A percentile compares a stretch with the other conserved stretches of the same genome.
Evolutionary conservation across 1,284 basidiomycete species (phyloP).

Genomic region (Apiotrichum siamense): DNA sequence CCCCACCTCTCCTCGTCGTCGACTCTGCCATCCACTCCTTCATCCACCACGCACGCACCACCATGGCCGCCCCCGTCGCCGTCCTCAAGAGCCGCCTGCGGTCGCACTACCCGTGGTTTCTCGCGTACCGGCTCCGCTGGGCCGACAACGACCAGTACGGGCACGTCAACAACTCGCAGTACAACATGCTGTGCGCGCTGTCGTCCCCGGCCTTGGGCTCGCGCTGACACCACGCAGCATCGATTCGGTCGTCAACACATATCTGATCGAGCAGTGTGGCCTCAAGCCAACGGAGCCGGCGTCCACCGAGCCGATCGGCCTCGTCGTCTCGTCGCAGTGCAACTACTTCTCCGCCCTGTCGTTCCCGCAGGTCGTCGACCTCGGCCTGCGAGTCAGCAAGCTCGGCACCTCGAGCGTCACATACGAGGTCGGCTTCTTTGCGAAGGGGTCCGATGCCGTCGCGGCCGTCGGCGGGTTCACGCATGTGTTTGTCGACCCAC

Average conservation of each 20-base stretch:
- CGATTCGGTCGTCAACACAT: conserved; percentile 17
- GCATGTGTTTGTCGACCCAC: conserved; percentile 18
- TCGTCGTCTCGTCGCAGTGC: conserved; percentile 13
- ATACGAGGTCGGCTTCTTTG: conserved; percentile 19
- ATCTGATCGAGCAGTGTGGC: conserved; percentile 16
- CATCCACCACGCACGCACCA: background rate
- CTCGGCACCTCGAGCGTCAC: conserved; percentile 15
- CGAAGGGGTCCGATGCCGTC: background rate
- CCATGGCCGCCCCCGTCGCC: conserved; percentile 7
- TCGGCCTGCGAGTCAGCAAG: conserved; percentile 15
- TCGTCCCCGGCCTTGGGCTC: no score
- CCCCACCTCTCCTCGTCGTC: background rate
- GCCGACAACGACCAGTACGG: conserved; percentile 19
- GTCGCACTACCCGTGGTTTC: conserved; percentile 12
- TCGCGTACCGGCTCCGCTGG: conserved; percentile 15
- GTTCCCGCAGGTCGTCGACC: conserved; percentile 16
- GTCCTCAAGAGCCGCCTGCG: conserved; percentile 10
- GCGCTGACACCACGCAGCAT: conserved; percentile 13
- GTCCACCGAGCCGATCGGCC: conserved; percentile 14
- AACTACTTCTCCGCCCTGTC: conserved; percentile 16
- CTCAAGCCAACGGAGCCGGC: conserved; percentile 9
- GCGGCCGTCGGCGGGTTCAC: conserved; percentile 18
- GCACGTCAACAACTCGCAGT: conserved; percentile 17
- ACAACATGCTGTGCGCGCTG: conserved; percentile 17
- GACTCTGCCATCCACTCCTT: background rate